A percentile compares a stretch with the other conserved stretches of the same genome.
phyloP scores from a whole-genome alignment of 164 flowering plant species.

The Magnolia sinica region DNA sequence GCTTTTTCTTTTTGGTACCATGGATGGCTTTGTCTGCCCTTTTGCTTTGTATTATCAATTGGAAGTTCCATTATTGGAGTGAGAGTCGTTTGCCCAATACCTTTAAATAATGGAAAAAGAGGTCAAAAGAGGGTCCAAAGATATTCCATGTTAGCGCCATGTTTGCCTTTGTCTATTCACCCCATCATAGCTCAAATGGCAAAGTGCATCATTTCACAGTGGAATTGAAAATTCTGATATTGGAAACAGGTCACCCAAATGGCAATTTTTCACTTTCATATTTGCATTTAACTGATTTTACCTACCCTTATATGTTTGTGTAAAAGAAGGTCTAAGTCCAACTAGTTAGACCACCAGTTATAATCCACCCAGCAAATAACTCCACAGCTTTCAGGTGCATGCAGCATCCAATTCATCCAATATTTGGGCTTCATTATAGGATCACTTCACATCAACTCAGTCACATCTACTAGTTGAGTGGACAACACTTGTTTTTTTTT shows the following conservation, averaged over 20 bases:
- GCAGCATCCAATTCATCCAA: too few relatives aligned
- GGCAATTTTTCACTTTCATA: too few relatives aligned
- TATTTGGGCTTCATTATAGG: too few relatives aligned
- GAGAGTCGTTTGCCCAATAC: not conserved
- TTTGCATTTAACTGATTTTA: too few relatives aligned
- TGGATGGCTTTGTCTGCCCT: constrained; percentile 19
- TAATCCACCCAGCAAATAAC: too few relatives aligned
- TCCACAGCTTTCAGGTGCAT: too few relatives aligned
- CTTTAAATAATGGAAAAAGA: not conserved
- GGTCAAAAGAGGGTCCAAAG: constrained; percentile 27
- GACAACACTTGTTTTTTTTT: too few relatives aligned
- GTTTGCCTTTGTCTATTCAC: not conserved
- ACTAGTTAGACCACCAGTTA: too few relatives aligned
- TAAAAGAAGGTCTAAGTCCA: too few relatives aligned
- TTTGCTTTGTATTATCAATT: constrained; percentile 19
- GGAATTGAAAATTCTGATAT: not conserved
- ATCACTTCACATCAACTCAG: too few relatives aligned
- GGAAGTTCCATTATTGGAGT: constrained; percentile 23
- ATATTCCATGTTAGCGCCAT: constrained; percentile 12
- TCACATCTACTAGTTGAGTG: too few relatives aligned
- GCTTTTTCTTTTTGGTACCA: constrained; percentile 8
- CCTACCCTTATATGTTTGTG: too few relatives aligned
- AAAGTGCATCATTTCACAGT: constrained; percentile 13
- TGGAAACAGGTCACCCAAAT: not conserved
- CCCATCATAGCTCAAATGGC: not conserved